A percentile compares a stretch with the other conserved stretches of the same genome.
phyloP scores from a whole-genome alignment of 2,329 filamentous ascomycete species.

The Raffaelea albimanens region DNA sequence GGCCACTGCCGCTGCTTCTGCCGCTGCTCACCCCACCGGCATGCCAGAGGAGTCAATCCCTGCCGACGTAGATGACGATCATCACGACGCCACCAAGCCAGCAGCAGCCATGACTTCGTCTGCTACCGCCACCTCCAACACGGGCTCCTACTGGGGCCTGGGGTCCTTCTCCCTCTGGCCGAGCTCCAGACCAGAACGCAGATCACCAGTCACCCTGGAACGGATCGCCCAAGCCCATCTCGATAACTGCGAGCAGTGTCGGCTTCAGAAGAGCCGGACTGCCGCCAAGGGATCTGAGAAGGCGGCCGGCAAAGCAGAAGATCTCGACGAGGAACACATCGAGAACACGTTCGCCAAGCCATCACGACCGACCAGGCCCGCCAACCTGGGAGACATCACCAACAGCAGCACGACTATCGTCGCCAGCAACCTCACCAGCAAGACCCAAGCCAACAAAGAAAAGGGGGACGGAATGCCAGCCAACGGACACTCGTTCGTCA shows the following conservation, averaged over 20 bases:
- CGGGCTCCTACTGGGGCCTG: neutral
- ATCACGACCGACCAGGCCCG: neutral
- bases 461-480: neutral
- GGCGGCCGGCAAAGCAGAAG: neutral
- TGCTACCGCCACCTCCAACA: no score
- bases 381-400: no score
- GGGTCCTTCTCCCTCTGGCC: neutral
- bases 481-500: constrained; percentile 19
- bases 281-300: constrained; percentile 1
- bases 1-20: no score
- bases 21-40: no score
- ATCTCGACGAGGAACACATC: neutral
- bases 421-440: neutral
- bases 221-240: constrained; percentile 24
- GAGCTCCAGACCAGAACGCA: neutral
- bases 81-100: no score
- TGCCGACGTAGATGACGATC: no score
- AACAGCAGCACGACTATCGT: neutral
- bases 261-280: constrained; percentile 10
- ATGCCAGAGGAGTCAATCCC: no score
- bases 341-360: neutral
- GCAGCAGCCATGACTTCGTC: no score
- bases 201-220: neutral
- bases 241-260: constrained; percentile 33
- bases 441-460: neutral